Percentiles rank a stretch among this genome's conserved stretches.
Conservation (phyloP, 176 grass and related monocot species). For the Tuctoria greenei region DNA sequence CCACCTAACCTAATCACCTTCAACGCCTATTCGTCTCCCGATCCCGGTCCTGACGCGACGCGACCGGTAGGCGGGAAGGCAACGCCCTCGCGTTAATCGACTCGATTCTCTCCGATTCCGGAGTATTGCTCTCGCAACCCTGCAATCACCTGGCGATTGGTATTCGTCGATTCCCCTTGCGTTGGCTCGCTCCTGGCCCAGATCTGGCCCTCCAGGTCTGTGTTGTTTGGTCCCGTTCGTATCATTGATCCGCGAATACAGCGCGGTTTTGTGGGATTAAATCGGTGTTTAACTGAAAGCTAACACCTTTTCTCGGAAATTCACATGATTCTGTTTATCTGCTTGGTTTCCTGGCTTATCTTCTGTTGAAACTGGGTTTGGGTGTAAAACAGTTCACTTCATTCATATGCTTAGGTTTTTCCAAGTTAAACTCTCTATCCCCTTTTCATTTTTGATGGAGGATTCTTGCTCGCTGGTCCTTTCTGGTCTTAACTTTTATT, state of each 20-base stretch:
- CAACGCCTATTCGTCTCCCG: not conserved
- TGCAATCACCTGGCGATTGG: not conserved
- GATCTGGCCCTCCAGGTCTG: not conserved
- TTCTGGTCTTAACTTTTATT: not conserved
- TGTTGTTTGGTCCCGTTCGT: not conserved
- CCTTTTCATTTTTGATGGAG: not conserved
- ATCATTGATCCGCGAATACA: not conserved
- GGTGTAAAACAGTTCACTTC: not conserved
- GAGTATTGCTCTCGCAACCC: not conserved
- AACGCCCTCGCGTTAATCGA: not conserved
- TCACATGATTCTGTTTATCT: not conserved
- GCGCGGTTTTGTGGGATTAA: not conserved
- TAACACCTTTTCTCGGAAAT: not conserved
- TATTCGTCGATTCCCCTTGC: not conserved
- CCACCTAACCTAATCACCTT: slow-evolving; percentile 12
- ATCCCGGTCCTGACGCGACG: not conserved
- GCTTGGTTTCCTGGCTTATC: not conserved
- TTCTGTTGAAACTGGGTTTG: not conserved
- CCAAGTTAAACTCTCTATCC: not conserved
- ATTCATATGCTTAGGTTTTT: not conserved
- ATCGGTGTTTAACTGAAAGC: not conserved
- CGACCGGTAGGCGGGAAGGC: not conserved
- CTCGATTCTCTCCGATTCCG: not conserved
- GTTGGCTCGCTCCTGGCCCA: not conserved
- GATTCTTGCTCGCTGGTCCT: not conserved